phyloP scores from a whole-genome alignment of 169 alveolate species.

The Perkinsus chesapeaki region DNA sequence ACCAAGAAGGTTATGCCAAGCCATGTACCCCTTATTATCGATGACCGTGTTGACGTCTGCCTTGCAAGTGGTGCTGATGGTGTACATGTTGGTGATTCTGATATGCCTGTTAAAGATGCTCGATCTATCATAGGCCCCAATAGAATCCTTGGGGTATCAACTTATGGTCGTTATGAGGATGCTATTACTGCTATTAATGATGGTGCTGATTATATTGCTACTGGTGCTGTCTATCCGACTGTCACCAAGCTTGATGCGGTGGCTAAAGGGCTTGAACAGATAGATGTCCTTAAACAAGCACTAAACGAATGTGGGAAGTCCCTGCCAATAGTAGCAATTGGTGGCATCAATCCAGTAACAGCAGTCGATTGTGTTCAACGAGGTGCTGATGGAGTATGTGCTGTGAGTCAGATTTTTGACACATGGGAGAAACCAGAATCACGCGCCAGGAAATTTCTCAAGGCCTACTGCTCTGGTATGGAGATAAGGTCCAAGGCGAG shows the following conservation, averaged over 20 bases:
- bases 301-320: neutral
- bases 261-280: neutral
- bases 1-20: conserved; percentile 8
- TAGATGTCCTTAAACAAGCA: neutral
- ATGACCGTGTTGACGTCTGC: conserved; percentile 43
- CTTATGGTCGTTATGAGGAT: conserved; percentile 36
- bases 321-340: neutral
- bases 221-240: conserved; percentile 27
- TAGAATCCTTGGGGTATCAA: conserved; percentile 45
- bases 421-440: neutral
- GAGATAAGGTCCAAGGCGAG: neutral
- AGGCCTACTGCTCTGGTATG: neutral
- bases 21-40: conserved; percentile 42
- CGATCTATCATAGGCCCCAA: conserved; percentile 39
- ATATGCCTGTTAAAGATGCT: conserved; percentile 37
- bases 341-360: neutral
- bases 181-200: conserved; percentile 21
- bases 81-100: conserved; percentile 46
- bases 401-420: neutral
- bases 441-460: neutral
- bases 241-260: conserved; percentile 14
- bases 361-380: neutral
- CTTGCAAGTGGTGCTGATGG: conserved; percentile 46
- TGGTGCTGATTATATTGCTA: conserved; percentile 27
- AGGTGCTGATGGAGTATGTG: neutral